A percentile compares a stretch with the other conserved stretches of the same genome.
Conservation (phyloP, 2,329 filamentous ascomycete genomes). For the Bipolaris cookei region DNA sequence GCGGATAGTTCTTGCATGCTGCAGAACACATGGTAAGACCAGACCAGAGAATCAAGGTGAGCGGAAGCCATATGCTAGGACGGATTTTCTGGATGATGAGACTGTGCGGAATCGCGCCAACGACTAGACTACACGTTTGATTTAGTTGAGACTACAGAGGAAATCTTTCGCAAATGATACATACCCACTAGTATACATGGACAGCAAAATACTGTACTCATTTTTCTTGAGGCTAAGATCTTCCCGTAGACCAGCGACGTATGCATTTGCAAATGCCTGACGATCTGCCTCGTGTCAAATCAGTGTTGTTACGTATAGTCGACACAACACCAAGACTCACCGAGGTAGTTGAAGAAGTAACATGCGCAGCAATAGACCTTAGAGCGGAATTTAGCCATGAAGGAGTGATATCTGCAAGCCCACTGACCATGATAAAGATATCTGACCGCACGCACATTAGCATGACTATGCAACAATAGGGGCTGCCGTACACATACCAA, state of each 20-base stretch:
- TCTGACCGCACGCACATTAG: conserved; percentile 1
- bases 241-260: conserved; percentile 34
- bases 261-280: conserved; percentile 33
- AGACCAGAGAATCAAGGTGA: conserved; percentile 32
- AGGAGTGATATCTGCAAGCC: not conserved
- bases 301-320: not conserved
- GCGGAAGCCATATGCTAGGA: conserved; percentile 33
- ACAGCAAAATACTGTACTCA: conserved; percentile 33
- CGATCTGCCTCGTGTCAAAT: conserved; percentile 19
- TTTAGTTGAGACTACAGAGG: not conserved
- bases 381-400: not conserved
- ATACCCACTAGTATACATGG: conserved; percentile 32
- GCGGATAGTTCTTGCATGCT: conserved; percentile 29
- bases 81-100: conserved; percentile 34
- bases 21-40: conserved; percentile 36
- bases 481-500: conserved; percentile 2
- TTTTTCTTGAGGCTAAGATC: conserved; percentile 31
- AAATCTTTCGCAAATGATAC: not conserved
- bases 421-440: conserved; percentile 10
- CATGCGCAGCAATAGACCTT: conserved; percentile 32
- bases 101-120: conserved; percentile 31
- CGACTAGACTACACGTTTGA: conserved; percentile 17
- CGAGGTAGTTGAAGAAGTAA: conserved; percentile 41
- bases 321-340: conserved; percentile 8
- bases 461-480: not conserved